These are phyloP conservation scores for Dendrocalamus sinicus DNA, from an alignment of 176 grass and related monocot genomes.

Conservation along the genomic window DNA sequence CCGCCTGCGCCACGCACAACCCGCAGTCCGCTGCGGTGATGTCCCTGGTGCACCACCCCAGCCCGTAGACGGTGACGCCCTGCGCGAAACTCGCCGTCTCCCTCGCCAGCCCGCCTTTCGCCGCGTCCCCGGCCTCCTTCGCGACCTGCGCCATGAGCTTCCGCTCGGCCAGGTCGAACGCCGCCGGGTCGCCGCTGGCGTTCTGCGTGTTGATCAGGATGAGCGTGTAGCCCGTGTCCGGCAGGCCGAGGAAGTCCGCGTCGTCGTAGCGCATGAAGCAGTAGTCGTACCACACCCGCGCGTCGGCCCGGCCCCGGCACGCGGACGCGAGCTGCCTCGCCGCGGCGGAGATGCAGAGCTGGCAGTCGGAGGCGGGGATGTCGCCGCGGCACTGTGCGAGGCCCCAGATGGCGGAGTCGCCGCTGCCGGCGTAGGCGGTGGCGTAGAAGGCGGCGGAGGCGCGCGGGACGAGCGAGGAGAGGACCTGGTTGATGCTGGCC, in stretches of 20 bases:
- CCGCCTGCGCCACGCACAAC: conserved; percentile 71
- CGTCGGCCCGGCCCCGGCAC: conserved; percentile 57
- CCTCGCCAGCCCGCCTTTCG: neutral
- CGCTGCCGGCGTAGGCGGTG: conserved; percentile 35
- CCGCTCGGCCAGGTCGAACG: conserved; percentile 55
- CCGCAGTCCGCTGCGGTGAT: conserved; percentile 51
- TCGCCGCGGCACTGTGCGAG: conserved; percentile 86
- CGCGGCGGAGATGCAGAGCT: conserved; percentile 44
- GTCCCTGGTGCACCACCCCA: conserved; percentile 76
- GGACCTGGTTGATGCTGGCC: conserved; percentile 58
- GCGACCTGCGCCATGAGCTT: conserved; percentile 54
- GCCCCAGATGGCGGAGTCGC: conserved; percentile 52
- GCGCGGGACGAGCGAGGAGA: conserved; percentile 51
- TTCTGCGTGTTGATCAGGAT: conserved; percentile 73
- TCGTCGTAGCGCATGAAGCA: conserved; percentile 71
- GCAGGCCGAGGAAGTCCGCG: conserved; percentile 55
- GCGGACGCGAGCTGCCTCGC: neutral
- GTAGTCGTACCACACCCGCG: conserved; percentile 73
- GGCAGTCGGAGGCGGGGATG: conserved; percentile 59
- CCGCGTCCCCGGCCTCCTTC: neutral
- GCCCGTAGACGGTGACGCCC: conserved; percentile 59
- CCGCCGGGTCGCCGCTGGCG: conserved; percentile 47
- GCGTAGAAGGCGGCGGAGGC: conserved; percentile 54
- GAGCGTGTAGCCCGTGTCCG: conserved; percentile 58
- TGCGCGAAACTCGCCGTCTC: conserved; percentile 24